These are phyloP conservation scores for Gremmenia infestans DNA, from an alignment of 2,329 filamentous ascomycete species.

Conservation along the genomic window DNA sequence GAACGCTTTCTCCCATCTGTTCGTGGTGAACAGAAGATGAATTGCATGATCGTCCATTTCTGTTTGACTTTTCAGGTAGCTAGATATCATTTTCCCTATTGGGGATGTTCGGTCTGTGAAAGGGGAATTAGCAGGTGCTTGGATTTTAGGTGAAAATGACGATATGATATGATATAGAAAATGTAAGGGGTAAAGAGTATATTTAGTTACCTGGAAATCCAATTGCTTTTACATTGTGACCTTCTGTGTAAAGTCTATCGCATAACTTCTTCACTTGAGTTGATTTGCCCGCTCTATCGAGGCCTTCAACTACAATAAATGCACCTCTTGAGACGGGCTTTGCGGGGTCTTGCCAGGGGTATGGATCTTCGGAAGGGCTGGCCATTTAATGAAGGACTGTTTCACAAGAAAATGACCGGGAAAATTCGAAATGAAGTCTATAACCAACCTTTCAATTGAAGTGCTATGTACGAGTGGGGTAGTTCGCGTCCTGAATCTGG, in stretches of 20 bases:
- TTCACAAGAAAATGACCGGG: background rate
- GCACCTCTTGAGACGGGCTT: conserved; percentile 42
- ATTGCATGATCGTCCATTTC: conserved; percentile 66
- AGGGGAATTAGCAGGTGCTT: too few species aligned
- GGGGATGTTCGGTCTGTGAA: conserved; percentile 57
- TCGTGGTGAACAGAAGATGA: conserved; percentile 68
- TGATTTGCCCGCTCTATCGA: conserved; percentile 69
- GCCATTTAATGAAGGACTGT: conserved; percentile 10
- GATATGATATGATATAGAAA: too few species aligned
- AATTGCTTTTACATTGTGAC: conserved; percentile 51
- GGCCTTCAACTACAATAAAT: conserved; percentile 66
- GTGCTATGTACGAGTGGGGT: too few species aligned
- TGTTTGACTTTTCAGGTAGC: conserved; percentile 55
- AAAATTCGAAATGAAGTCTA: background rate
- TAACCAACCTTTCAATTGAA: too few species aligned
- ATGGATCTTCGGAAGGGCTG: conserved; percentile 5
- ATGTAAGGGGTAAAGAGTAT: background rate
- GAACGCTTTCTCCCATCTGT: conserved; percentile 57
- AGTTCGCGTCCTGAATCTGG: background rate
- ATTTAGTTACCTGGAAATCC: conserved; percentile 57
- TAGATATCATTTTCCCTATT: conserved; percentile 64
- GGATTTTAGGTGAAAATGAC: too few species aligned
- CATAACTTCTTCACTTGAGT: conserved; percentile 61
- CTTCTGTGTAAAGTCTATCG: conserved; percentile 44
- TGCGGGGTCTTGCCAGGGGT: conserved; percentile 26